phyloP scores from a whole-genome alignment of 1,284 basidiomycete genomes.

The Moesziomyces antarcticus region DNA sequence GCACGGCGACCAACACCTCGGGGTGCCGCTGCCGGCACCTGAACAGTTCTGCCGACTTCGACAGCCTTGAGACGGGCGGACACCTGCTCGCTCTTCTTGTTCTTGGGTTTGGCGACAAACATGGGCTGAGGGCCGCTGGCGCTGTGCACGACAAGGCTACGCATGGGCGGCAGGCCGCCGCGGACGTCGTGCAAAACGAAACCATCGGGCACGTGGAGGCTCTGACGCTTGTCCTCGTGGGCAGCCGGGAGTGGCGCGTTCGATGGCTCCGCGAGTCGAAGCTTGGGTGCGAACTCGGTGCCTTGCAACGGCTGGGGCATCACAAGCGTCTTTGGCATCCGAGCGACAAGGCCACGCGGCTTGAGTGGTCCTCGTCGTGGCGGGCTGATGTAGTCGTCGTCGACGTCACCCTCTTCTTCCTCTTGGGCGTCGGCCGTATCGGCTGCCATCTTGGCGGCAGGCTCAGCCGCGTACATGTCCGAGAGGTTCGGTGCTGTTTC shows the following conservation, averaged over 20 bases:
- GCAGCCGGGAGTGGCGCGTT: background rate
- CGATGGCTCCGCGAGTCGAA: constrained; percentile 24
- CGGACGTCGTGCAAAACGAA: constrained; percentile 56
- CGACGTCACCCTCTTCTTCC: constrained; percentile 34
- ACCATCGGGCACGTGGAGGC: constrained; percentile 58
- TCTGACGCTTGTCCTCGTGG: constrained; percentile 25
- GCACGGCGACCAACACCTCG: constrained; percentile 61
- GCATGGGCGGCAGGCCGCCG: constrained; percentile 51
- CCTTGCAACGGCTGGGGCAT: constrained; percentile 59
- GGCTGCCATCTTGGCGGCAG: constrained; percentile 15
- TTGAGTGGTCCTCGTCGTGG: constrained; percentile 55
- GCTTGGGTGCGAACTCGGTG: constrained; percentile 43
- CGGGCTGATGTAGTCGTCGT: constrained; percentile 56
- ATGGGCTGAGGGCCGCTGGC: constrained; percentile 51
- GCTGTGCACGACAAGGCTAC: constrained; percentile 49
- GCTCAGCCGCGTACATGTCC: constrained; percentile 26
- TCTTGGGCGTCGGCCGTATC: constrained; percentile 2
- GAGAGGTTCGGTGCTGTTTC: constrained; percentile 8
- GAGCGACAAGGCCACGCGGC: constrained; percentile 48
- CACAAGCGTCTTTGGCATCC: constrained; percentile 47
- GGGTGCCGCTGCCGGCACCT: constrained; percentile 57
- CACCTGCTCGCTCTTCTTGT: constrained; percentile 42
- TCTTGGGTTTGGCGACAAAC: constrained; percentile 30
- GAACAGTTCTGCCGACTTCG: constrained; percentile 34
- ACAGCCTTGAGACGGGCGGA: constrained; percentile 41